phyloP scores from a whole-genome alignment of 768 basidiomycete species.

The Phylloporus rhodoxanthus region DNA sequence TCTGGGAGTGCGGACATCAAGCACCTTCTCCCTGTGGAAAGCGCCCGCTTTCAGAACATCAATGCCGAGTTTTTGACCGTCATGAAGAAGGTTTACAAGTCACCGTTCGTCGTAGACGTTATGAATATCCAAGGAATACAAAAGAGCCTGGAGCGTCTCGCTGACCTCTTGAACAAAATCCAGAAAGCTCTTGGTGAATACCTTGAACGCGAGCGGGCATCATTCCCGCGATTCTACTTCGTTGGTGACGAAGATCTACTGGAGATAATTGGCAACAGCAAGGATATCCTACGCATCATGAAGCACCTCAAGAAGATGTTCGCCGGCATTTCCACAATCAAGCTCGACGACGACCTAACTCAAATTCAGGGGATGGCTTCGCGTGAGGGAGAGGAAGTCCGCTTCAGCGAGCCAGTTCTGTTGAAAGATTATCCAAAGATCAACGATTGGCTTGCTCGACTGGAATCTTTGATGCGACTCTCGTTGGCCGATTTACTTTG shows the following conservation, averaged over 20 bases:
- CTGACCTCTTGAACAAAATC: constrained; percentile 94
- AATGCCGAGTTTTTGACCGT: constrained; percentile 96
- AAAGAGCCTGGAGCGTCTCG: constrained; percentile 94
- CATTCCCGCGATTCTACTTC: constrained; percentile 99
- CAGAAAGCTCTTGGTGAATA: constrained; percentile 99
- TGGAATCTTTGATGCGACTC: constrained; percentile 89
- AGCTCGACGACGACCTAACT: constrained; percentile 80
- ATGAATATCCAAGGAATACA: constrained; percentile 95
- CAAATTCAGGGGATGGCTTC: constrained; percentile 93
- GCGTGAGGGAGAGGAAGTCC: constrained; percentile 90
- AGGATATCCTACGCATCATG: constrained; percentile 96
- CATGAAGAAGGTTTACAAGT: constrained; percentile 99
- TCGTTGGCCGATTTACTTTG: constrained; percentile 81
- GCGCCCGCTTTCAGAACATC: constrained; percentile 96
- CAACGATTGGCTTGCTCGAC: constrained; percentile 94
- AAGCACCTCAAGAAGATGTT: constrained; percentile 99
- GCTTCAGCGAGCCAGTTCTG: constrained; percentile 74
- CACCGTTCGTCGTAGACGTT: constrained; percentile 94
- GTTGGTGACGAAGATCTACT: constrained; percentile 98
- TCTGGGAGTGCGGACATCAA: constrained; percentile 99
- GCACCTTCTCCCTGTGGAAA: constrained; percentile 95
- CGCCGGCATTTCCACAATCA: constrained; percentile 88
- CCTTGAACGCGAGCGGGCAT: constrained; percentile 92
- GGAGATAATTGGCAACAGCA: constrained; percentile 99
- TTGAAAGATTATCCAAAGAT: constrained; percentile 95